phyloP scores from a whole-genome alignment of 768 basidiomycete species.

The Cyathus striatus region DNA sequence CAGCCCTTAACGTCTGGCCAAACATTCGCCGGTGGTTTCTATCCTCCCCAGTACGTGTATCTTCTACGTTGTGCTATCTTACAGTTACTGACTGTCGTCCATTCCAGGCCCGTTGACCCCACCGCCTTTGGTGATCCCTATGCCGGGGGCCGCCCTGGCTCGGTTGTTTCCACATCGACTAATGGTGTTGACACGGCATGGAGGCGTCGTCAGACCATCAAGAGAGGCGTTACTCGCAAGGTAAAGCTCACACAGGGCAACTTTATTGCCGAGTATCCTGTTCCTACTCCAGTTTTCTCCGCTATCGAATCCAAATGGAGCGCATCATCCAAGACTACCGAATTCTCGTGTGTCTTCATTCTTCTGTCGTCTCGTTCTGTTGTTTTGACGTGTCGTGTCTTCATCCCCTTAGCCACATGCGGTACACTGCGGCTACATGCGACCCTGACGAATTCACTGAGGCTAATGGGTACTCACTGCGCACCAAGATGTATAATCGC shows the following conservation, averaged over 20 bases:
- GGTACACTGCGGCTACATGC: constrained; percentile 88
- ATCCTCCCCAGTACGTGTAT: constrained; percentile 64
- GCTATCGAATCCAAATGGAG: constrained; percentile 77
- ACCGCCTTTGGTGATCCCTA: constrained; percentile 66
- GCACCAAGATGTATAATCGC: constrained; percentile 80
- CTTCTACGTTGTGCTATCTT: constrained; percentile 2
- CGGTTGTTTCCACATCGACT: constrained; percentile 47
- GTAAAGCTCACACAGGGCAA: constrained; percentile 92
- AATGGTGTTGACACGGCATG: constrained; percentile 57
- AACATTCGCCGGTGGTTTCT: constrained; percentile 56
- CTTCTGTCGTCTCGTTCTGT: neutral
- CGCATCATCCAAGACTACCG: constrained; percentile 64
- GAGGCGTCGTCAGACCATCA: constrained; percentile 83
- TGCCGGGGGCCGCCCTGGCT: constrained; percentile 37
- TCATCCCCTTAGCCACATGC: constrained; percentile 70
- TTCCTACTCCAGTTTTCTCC: constrained; percentile 77
- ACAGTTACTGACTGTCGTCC: constrained; percentile 6
- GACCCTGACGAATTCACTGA: constrained; percentile 87
- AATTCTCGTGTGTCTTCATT: constrained; percentile 73
- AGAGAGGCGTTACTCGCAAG: constrained; percentile 87
- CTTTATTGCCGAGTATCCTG: constrained; percentile 86
- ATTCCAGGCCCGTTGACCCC: constrained; percentile 45
- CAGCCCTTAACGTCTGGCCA: constrained; percentile 64
- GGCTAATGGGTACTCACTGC: constrained; percentile 79
- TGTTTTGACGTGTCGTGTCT: neutral